Percentiles rank a stretch among this genome's conserved stretches.
These are phyloP conservation scores for Sparassis latifolia DNA, from an alignment of 1,284 basidiomycete species.

Conservation along the genomic window DNA sequence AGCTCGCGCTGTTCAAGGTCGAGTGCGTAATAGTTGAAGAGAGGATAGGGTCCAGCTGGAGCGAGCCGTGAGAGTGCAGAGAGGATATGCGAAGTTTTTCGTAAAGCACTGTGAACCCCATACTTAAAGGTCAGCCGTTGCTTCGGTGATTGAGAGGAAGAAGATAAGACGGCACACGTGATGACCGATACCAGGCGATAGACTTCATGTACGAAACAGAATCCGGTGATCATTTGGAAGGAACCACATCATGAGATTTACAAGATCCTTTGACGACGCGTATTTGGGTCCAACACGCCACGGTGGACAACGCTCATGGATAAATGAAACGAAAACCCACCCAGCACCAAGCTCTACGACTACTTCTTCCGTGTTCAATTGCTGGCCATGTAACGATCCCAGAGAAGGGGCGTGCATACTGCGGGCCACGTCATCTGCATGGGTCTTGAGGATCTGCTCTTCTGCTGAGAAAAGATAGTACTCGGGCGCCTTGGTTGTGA, in stretches of 20 bases:
- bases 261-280: too few species aligned
- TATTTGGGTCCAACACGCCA: too few species aligned
- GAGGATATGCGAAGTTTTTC: constrained; percentile 89
- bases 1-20: constrained; percentile 89
- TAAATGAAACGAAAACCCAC: constrained; percentile 41
- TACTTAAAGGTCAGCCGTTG: neutral
- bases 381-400: neutral
- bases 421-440: constrained; percentile 62
- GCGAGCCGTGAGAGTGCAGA: constrained; percentile 60
- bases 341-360: constrained; percentile 86
- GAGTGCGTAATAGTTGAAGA: constrained; percentile 87
- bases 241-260: too few species aligned
- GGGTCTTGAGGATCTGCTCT: constrained; percentile 60
- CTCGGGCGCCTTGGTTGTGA: constrained; percentile 76
- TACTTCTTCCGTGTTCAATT: constrained; percentile 36
- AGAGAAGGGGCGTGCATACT: constrained; percentile 55
- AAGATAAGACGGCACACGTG: neutral
- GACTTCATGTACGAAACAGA: too few species aligned
- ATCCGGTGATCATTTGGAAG: too few species aligned
- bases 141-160: neutral
- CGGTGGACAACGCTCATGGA: too few species aligned
- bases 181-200: too few species aligned
- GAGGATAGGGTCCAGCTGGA: constrained; percentile 30
- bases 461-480: constrained; percentile 87
- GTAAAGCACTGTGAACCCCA: constrained; percentile 53